Evolutionary conservation across 1,284 basidiomycete species (phyloP).

Genomic region (Boletus hoseneyae): DNA sequence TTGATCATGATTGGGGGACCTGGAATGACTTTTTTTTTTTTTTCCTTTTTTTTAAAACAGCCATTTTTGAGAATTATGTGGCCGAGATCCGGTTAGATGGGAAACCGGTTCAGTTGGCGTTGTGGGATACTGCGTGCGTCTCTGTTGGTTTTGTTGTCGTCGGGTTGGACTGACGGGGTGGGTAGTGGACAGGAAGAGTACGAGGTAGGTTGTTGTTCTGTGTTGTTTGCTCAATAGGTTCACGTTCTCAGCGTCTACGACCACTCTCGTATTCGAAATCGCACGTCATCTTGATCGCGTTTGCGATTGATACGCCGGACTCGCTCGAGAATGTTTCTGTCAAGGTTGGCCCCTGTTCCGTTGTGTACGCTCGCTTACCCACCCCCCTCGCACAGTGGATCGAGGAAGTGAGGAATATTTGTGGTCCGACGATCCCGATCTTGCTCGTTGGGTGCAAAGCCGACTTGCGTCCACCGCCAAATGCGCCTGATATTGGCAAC

Average conservation of each 20-base stretch:
- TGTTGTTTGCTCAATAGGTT: too few species aligned
- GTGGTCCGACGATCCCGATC: constrained; percentile 80
- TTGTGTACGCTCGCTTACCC: too few species aligned
- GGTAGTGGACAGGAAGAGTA: constrained; percentile 89
- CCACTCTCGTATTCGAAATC: constrained; percentile 98
- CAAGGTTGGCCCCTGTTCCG: constrained; percentile 54
- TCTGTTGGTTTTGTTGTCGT: too few species aligned
- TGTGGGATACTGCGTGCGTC: constrained; percentile 91
- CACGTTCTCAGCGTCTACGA: constrained; percentile 65
- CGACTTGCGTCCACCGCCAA: constrained; percentile 66
- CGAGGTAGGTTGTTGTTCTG: constrained; percentile 52
- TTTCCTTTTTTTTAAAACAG: constrained; percentile 34
- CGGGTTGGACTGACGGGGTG: background rate
- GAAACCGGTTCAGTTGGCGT: constrained; percentile 91
- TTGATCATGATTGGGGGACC: too few species aligned
- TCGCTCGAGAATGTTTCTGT: constrained; percentile 93
- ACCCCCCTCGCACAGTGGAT: constrained; percentile 69
- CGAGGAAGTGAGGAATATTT: constrained; percentile 91
- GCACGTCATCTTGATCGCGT: constrained; percentile 97
- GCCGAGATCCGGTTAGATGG: constrained; percentile 97
- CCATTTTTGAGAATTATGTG: constrained; percentile 98
- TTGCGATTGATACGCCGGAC: constrained; percentile 94
- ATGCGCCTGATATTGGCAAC: constrained; percentile 40
- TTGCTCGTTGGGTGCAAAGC: constrained; percentile 86
- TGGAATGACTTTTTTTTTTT: too few species aligned